Base-by-base conservation (phyloP, 192 early-diverging fungal species). In the Gryganskiella cystojenkinii region DNA sequence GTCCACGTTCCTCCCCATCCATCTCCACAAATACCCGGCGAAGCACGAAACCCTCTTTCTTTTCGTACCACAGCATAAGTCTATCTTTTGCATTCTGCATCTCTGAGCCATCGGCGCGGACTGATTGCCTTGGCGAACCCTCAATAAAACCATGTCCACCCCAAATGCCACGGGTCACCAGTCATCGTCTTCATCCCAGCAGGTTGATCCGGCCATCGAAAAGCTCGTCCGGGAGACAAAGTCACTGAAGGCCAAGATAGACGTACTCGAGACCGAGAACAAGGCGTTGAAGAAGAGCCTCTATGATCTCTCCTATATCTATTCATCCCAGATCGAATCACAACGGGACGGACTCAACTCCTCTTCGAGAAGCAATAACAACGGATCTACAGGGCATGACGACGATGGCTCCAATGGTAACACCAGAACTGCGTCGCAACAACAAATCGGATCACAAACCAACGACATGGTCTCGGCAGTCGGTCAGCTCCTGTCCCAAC, bases 261-360 rank as follows among this genome's bases (percentile, higher is more conserved):
- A 90, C 55, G 47, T 81, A 3, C 64, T 90, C 19, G 88, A 91
- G 61, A 87, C 91, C 62, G 94, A 96, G 71, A 96, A 95, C 71
- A 85, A 82, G 35, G 85, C 87, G 11, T 82, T 96, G 22, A 96
- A 96, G 57, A 95, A 95, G 70, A 90, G 88, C 10, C 86, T 96
- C 31, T 95, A 89, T 63, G 93, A 96, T 33, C 83, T 96, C 37
- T 93, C 92, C 1, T 85, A 85, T 22, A 79, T 86, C 22, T 96
- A 91, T 79, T 89, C 90, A 9, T 66, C 83, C 27, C 67, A 78
- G 20, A 30, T 78, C 30, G 74, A 28, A 67, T 4, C 47, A 6
- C 47, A 73, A 40, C 37, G 13, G 7, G 13, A 40, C 13, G 37
- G 59, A 65, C 70, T 27, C 74, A 79, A 33, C 69, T 73, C 31